phyloP scores from a whole-genome alignment of 441 rosid species.

The Oxalis stricta region DNA sequence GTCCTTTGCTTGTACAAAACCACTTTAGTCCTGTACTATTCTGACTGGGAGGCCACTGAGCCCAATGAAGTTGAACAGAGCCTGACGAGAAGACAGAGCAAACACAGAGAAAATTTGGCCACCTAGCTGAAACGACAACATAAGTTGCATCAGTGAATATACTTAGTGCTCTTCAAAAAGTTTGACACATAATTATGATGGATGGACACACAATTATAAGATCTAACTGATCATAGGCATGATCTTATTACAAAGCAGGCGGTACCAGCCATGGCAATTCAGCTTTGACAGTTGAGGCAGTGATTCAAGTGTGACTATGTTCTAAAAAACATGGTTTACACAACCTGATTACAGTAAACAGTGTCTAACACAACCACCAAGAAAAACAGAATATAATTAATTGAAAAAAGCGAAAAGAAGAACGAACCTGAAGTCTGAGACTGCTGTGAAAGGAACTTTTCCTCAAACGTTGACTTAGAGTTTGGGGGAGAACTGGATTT shows the following conservation, averaged over 20 bases:
- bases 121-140: conserved; percentile 65
- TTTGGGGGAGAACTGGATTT: conserved; percentile 50
- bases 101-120: conserved; percentile 98
- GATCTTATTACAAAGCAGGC: too few relatives aligned
- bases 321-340: background rate
- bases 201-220: background rate
- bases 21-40: conserved; percentile 56
- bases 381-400: background rate
- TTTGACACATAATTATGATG: background rate
- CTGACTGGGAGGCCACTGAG: conserved; percentile 90
- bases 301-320: background rate
- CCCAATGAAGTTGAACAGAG: conserved; percentile 96
- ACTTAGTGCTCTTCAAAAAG: background rate
- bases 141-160: conserved; percentile 3
- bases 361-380: background rate
- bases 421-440: conserved; percentile 87
- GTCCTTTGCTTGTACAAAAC: conserved; percentile 95
- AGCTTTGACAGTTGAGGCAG: too few relatives aligned
- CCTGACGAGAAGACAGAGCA: conserved; percentile 99
- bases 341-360: background rate
- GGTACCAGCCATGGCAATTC: too few relatives aligned
- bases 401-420: conserved; percentile 3
- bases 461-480: conserved; percentile 80
- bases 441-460: conserved; percentile 90
- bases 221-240: background rate